phyloP scores from a whole-genome alignment of 805 yeast species.

The Jamesozyma piceae region DNA sequence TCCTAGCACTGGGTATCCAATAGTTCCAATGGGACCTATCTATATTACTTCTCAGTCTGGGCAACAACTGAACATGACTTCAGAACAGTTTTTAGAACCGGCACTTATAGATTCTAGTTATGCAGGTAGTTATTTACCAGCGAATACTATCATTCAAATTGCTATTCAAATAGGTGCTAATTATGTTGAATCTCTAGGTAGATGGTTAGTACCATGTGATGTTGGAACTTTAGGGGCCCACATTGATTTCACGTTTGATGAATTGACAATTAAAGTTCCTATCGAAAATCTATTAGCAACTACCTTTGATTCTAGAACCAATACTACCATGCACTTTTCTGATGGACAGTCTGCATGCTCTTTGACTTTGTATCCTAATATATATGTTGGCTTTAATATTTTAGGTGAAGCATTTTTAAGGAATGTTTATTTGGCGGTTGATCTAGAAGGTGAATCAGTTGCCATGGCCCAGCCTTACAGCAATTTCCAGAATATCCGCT shows the following conservation, averaged over 20 bases:
- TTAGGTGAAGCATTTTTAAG: slow-evolving; percentile 53
- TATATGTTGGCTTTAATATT: slow-evolving; percentile 39
- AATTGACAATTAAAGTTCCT: slow-evolving; percentile 41
- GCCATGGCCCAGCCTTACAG: slow-evolving; percentile 45
- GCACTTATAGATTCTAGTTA: slow-evolving; percentile 52
- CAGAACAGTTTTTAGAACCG: slow-evolving; percentile 36
- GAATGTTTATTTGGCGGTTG: slow-evolving; percentile 51
- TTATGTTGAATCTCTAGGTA: slow-evolving; percentile 36
- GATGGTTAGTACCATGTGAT: slow-evolving; percentile 60
- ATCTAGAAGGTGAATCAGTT: slow-evolving; percentile 44
- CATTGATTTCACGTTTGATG: slow-evolving; percentile 45
- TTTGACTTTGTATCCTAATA: slow-evolving; percentile 42
- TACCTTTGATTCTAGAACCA: slow-evolving; percentile 28
- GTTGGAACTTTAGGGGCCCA: slow-evolving; percentile 41
- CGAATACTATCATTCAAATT: slow-evolving; percentile 45
- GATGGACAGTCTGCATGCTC: slow-evolving; percentile 51
- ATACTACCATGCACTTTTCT: slow-evolving; percentile 37
- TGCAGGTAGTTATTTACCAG: slow-evolving; percentile 43
- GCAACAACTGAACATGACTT: slow-evolving; percentile 28
- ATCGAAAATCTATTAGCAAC: slow-evolving; percentile 38
- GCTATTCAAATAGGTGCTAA: slow-evolving; percentile 65
- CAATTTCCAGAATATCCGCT: background rate
- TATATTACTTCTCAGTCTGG: slow-evolving; percentile 38
- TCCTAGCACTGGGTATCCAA: slow-evolving; percentile 33
- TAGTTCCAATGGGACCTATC: slow-evolving; percentile 39